Base-by-base conservation (phyloP, 1,139 yeast genomes). In the Taphrina sp. region DNA sequence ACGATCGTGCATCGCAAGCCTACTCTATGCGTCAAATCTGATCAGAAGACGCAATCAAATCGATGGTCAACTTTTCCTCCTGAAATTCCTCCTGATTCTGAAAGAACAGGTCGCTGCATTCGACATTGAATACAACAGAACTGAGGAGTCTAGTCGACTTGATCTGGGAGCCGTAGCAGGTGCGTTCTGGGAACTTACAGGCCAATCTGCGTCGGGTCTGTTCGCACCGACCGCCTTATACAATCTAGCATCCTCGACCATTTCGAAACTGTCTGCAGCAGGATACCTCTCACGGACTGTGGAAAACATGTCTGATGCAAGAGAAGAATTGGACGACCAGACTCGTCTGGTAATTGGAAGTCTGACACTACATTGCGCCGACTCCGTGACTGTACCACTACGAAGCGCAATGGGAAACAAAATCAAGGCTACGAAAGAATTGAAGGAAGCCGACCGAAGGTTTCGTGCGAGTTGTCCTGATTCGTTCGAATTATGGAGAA, bases 61-160 rank as follows among this genome's bases (percentile, higher is more conserved):
- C 4, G 92, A 84, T 62, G 77, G 86, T 0, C 78, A 80, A 59
- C 71, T 90, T 41, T 84, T 82, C 62, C 78, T 84, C 61, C 74
- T 90, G 64, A 83, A 82, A 66, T 88, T 89, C 65, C 72, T 90
- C 57, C 74, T 89, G 35, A 72, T 85, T 62, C 72, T 90, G 59
- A 81, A 83, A 61, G 80, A 80, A 47, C 94, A 85, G 62, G 75
- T 90, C 36, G 80, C 80, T 54, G 81, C 79, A 57, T 89, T 88
- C 67, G 96, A 90, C 65, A 86, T 90, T 56, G 94, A 85, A 62
- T 80, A 77, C 62, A 79, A 82, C 1, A 77, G 88, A 56, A 67
- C 80, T 17, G 95, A 88, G 63, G 19, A 29, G 5, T 4, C 23
- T 2, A 80, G 85, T 1, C 78, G 81, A 36, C 72, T 90, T 49